Base-by-base conservation (phyloP, 163 green algal species). In the Botryococcus braunii region DNA sequence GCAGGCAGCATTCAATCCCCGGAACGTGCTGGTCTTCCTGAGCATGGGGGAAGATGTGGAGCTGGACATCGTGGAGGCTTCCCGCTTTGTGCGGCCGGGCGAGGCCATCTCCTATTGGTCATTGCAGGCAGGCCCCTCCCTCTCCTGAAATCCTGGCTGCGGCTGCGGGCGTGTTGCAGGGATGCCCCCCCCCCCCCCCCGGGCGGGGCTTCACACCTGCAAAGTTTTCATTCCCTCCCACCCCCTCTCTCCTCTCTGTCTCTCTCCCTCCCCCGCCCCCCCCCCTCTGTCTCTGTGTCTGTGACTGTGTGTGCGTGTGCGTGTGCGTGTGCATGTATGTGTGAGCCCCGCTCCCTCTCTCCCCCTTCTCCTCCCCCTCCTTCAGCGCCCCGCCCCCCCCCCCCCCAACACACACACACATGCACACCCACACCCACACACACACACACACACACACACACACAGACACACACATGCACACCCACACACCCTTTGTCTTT, bases 31-130 rank as follows among this genome's bases (percentile, higher is more conserved):
- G 8, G 59, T 66, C 36, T 66, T 50, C 35, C 21, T 63, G 59
- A 36, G 49, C 37, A 66, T 66, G 59, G 59, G 59, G 5, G 59
- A 66, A 36, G 59, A 25, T 25, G 31, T n/a, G 36, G 72, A 80
- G 62, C 43, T 84, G 29, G 62, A 55, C 7, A 70, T 86, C 43
- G 64, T 81, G 49, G 76, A 85, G 50, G 61, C 64, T 8, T 72
- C 73, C 0, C 52, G 46, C 0, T 77, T 82, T 59, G 65, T 70
- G 1, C 38, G 1, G 0, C 56, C 57, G 32, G 69, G 69, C 4
- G 82, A 88, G 63, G 40, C 41, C 27, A 40, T 82, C 0, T 83
- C 41, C 59, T 88, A 74, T 38, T 62, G 77, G 69, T 59, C 77
- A 72, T 73, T 88, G 36, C 70, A 79, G 48, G 72, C 61, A 29